A percentile compares a stretch with the other conserved stretches of the same genome.
Conservation (phyloP, 176 grass and related monocot genomes). For the Eragrostis nindensis region DNA sequence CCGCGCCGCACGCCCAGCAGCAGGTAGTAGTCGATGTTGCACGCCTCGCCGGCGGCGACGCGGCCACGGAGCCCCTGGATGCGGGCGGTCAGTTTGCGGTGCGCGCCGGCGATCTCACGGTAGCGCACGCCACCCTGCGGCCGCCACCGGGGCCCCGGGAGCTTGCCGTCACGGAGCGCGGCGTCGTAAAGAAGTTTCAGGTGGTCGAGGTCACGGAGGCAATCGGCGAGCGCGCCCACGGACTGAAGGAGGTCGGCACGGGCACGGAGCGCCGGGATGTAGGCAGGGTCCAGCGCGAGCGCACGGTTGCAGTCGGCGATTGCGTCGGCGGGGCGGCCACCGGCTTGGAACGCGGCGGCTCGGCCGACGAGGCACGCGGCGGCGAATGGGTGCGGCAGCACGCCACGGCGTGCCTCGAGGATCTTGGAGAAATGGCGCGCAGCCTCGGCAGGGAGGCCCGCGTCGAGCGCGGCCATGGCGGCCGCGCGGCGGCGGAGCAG, state of each 20-base stretch:
- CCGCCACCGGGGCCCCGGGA: conserved; percentile 60
- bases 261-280: conserved; percentile 83
- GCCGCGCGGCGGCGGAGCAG: conserved; percentile 84
- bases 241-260: conserved; percentile 79
- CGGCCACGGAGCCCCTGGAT: conserved; percentile 71
- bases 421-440: conserved; percentile 88
- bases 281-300: conserved; percentile 78
- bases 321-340: conserved; percentile 66
- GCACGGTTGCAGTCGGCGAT: conserved; percentile 92
- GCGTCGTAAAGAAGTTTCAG: conserved; percentile 89
- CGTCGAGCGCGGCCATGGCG: conserved; percentile 82
- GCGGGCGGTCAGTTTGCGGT: conserved; percentile 64
- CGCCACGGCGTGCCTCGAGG: conserved; percentile 71
- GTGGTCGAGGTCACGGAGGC: conserved; percentile 90
- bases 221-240: conserved; percentile 68
- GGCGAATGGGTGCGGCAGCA: conserved; percentile 74
- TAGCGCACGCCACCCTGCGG: conserved; percentile 74
- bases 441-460: conserved; percentile 69
- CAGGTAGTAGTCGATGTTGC: conserved; percentile 71
- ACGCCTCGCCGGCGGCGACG: conserved; percentile 63
- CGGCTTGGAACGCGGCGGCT: conserved; percentile 61
- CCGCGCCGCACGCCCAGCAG: conserved; percentile 68
- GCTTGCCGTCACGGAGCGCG: conserved; percentile 83
- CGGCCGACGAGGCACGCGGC: conserved; percentile 88
- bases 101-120: conserved; percentile 74